Percentiles rank a stretch among this genome's conserved stretches.
Conservation (phyloP, 768 basidiomycete genomes). For the Leucocoprinus sp. region DNA sequence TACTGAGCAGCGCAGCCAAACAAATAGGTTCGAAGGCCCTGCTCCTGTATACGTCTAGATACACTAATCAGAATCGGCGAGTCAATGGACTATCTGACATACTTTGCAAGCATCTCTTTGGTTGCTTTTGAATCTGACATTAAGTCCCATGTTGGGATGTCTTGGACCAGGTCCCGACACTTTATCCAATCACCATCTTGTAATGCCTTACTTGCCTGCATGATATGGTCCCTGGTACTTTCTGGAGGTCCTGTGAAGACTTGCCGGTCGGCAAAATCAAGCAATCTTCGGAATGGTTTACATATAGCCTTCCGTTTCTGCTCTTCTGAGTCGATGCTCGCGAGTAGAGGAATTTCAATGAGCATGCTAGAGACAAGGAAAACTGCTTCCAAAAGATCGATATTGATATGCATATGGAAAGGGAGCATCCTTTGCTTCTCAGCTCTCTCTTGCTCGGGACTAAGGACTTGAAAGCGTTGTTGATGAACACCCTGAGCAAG, state of each 20-base stretch:
- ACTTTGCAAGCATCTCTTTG: slow-evolving; percentile 95
- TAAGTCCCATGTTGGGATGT: slow-evolving; percentile 96
- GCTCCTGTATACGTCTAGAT: slow-evolving; percentile 90
- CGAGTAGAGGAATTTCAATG: slow-evolving; percentile 91
- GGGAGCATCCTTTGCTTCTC: slow-evolving; percentile 94
- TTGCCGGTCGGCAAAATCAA: slow-evolving; percentile 96
- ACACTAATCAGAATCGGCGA: slow-evolving; percentile 5
- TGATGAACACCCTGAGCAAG: slow-evolving; percentile 95
- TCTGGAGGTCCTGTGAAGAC: slow-evolving; percentile 98
- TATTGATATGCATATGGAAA: slow-evolving; percentile 99
- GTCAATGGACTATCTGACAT: slow-evolving; percentile 19
- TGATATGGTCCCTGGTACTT: slow-evolving; percentile 96
- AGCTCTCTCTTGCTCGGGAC: slow-evolving; percentile 94
- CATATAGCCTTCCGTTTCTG: slow-evolving; percentile 87
- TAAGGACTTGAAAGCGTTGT: slow-evolving; percentile 77
- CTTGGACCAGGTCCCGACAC: slow-evolving; percentile 86
- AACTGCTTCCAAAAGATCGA: slow-evolving; percentile 93
- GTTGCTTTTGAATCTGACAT: slow-evolving; percentile 85
- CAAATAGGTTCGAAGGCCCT: slow-evolving; percentile 92
- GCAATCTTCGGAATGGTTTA: slow-evolving; percentile 90
- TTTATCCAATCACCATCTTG: slow-evolving; percentile 97
- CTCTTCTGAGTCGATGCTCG: slow-evolving; percentile 92
- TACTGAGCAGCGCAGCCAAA: slow-evolving; percentile 98
- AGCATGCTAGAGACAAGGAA: slow-evolving; percentile 99
- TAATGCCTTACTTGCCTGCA: slow-evolving; percentile 96